Evolutionary conservation across 305 asterid species (phyloP), one percentile per base, ranked within the genome.

Genomic region (Coffea humblotiana): DNA sequence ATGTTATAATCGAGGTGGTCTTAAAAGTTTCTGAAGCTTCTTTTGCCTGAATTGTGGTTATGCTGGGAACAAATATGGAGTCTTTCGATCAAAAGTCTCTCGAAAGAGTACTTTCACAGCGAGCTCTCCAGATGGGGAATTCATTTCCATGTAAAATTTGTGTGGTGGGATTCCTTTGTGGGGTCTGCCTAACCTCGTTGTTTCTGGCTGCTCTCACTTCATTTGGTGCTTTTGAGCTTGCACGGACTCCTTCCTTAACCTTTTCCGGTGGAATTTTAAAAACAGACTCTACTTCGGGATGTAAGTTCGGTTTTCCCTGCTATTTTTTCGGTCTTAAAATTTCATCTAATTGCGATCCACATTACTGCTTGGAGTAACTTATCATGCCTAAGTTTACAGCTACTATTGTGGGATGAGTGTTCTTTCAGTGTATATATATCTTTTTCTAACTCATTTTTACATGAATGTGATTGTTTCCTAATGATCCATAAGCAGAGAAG

Each of bases 101-200:
- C 8, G 97, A 95, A 78, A 92, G 96, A 75, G 91, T 89, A 71
- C 86, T 96, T 85, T 96, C 98, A 45, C 95, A 92, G 84, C 90
- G 79, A 71, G 98, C 97, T 43, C 61, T 92, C 64, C 93, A 88
- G 19, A 52, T 96, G 90, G 88, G 99, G 68, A 91, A 77, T 70
- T 96, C 98, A 68, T 92, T 87, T 84, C 91, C 97, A 60, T 96
- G 99, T 77, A 95, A 89, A 80, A 84, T 92, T 58, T 94, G 98
- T 87, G 97, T 81, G 64, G 82, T 96, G 82, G 98, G 98, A 3
- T 94, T 96, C 70, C 91, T 96, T 0, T 88, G 88, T 86, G 99
- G 97, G 83, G 85, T 96, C 89, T 94, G 99, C 81, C 76, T 96
- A 21, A 83, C 99, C 82, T 89, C 99, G 60, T 85, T 96, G 84